Evolutionary conservation across 805 yeast species (phyloP).

Genomic region (Debaryomyces hansenii): DNA sequence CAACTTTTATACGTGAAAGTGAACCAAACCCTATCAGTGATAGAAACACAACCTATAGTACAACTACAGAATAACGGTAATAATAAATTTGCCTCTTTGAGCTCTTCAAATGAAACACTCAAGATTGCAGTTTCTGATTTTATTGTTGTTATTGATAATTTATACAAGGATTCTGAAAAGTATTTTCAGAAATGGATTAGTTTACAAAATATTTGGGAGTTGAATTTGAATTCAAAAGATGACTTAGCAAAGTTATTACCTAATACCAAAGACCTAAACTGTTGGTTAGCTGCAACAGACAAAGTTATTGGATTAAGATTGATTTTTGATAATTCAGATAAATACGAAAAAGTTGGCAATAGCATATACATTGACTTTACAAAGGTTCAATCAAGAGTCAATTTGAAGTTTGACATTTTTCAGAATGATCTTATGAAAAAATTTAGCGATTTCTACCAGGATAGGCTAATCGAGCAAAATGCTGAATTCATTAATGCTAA

Average conservation of each 20-base stretch:
- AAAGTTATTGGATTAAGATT: slow-evolving; percentile 44
- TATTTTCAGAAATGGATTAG: slow-evolving; percentile 54
- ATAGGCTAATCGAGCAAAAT: slow-evolving; percentile 27
- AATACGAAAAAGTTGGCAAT: slow-evolving; percentile 38
- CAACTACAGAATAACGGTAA: background rate
- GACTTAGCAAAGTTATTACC: slow-evolving; percentile 31
- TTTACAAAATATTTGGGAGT: slow-evolving; percentile 61
- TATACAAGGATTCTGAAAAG: slow-evolving; percentile 22
- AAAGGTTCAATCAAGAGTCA: slow-evolving; percentile 53
- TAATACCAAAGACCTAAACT: slow-evolving; percentile 13
- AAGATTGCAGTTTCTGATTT: background rate
- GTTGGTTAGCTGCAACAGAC: slow-evolving; percentile 51
- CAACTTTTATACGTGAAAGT: slow-evolving; percentile 20
- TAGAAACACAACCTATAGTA: slow-evolving; percentile 17
- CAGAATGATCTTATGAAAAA: slow-evolving; percentile 43
- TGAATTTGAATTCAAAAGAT: slow-evolving; percentile 39
- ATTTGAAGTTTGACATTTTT: slow-evolving; percentile 59
- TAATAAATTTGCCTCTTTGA: background rate
- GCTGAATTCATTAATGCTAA: slow-evolving; percentile 31
- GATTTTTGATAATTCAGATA: slow-evolving; percentile 52
- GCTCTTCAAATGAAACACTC: background rate
- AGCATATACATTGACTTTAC: slow-evolving; percentile 43
- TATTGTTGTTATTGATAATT: slow-evolving; percentile 26
- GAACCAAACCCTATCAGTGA: slow-evolving; percentile 14
- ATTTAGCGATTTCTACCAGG: slow-evolving; percentile 41